phyloP scores from a whole-genome alignment of 108 stramenopile species.

The Chaetoceros muelleri region DNA sequence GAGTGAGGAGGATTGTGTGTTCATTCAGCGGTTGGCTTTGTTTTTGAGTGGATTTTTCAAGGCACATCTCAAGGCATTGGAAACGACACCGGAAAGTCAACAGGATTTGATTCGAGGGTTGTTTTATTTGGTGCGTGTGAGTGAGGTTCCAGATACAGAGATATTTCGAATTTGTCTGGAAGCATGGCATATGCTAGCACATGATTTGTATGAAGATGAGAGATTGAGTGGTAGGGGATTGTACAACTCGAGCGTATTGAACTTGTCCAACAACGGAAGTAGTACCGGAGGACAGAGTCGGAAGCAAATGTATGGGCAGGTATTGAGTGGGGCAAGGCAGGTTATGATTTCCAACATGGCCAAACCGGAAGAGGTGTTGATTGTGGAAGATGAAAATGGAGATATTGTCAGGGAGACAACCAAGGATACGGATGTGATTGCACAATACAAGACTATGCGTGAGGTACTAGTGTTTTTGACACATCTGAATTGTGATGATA shows the following conservation, averaged over 20 bases:
- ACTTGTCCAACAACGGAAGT: slow-evolving; percentile 36
- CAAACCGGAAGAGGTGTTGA: slow-evolving; percentile 99
- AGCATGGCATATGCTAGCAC: slow-evolving; percentile 93
- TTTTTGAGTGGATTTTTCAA: slow-evolving; percentile 90
- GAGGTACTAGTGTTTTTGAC: slow-evolving; percentile 97
- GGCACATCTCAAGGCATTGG: slow-evolving; percentile 81
- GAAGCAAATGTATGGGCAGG: slow-evolving; percentile 73
- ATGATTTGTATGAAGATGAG: slow-evolving; percentile 90
- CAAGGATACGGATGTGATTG: slow-evolving; percentile 98
- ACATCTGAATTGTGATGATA: slow-evolving; percentile 96
- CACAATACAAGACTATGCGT: slow-evolving; percentile 98
- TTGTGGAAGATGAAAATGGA: slow-evolving; percentile 98
- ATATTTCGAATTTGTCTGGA: slow-evolving; percentile 98
- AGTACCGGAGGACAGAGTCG: slow-evolving; percentile 25
- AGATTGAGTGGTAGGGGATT: slow-evolving; percentile 29
- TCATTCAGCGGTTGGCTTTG: slow-evolving; percentile 91
- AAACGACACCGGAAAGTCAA: slow-evolving; percentile 70
- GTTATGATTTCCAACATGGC: slow-evolving; percentile 98
- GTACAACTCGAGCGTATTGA: slow-evolving; percentile 30
- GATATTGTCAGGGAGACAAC: slow-evolving; percentile 94
- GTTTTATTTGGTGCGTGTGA: slow-evolving; percentile 89
- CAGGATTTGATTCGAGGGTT: slow-evolving; percentile 80
- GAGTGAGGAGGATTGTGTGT: slow-evolving; percentile 83
- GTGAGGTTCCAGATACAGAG: slow-evolving; percentile 93
- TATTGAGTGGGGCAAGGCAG: slow-evolving; percentile 83